A percentile compares a stretch with the other conserved stretches of the same genome.
These are phyloP conservation scores for Moricandia arvensis DNA, from an alignment of 345 rosid genomes.

Conservation along the genomic window DNA sequence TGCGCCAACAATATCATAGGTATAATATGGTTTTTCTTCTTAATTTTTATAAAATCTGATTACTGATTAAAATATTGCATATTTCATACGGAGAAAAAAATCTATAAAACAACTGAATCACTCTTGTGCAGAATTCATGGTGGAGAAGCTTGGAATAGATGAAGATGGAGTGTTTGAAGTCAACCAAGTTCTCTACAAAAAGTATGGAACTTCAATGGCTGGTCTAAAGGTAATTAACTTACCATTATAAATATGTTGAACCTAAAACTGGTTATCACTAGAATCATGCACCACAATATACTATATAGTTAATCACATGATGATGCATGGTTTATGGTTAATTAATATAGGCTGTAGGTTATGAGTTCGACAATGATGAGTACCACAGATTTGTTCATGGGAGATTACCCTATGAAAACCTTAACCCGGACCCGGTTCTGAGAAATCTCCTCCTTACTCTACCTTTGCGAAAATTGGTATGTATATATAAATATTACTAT, in stretches of 20 bases:
- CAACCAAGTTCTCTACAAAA: conserved; percentile 60
- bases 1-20: conserved; percentile 59
- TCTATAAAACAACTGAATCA: background rate
- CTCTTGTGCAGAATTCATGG: conserved; percentile 59
- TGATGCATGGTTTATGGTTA: background rate
- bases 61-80: background rate
- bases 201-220: conserved; percentile 89
- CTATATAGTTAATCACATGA: background rate
- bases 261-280: background rate
- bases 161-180: conserved; percentile 50
- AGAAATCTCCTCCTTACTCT: conserved; percentile 63
- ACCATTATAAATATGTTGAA: background rate
- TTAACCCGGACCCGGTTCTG: conserved; percentile 78
- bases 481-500: background rate
- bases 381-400: conserved; percentile 85
- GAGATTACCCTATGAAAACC: conserved; percentile 70
- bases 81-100: background rate
- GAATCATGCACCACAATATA: background rate
- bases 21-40: background rate
- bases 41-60: background rate
- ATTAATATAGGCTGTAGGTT: conserved; percentile 66
- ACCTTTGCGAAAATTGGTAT: conserved; percentile 71
- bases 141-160: conserved; percentile 68
- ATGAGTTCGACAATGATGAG: conserved; percentile 71
- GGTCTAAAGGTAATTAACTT: conserved; percentile 71